Conservation (phyloP, 768 basidiomycete genomes). For the Hygrocybe coccinea region DNA sequence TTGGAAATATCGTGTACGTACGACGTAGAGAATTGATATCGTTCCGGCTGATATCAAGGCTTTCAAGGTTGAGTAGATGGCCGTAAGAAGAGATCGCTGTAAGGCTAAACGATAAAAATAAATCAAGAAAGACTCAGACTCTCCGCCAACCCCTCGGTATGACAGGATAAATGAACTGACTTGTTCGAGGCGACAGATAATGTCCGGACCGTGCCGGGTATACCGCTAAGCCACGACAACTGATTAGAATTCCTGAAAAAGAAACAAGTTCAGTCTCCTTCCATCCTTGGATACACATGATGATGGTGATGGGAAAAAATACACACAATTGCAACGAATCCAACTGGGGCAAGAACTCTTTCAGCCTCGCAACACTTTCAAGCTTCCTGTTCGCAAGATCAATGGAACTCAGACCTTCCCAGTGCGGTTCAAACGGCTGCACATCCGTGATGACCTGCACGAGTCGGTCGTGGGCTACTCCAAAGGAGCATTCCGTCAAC, state of each 20-base stretch:
- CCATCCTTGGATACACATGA: conserved; percentile 1
- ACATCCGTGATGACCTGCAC: conserved; percentile 92
- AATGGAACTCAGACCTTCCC: conserved; percentile 75
- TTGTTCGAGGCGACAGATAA: conserved; percentile 72
- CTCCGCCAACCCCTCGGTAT: background rate
- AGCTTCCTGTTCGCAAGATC: conserved; percentile 69
- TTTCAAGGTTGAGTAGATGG: conserved; percentile 81
- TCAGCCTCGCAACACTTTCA: conserved; percentile 75
- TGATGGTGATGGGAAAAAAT: too few relatives aligned
- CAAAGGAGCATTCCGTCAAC: conserved; percentile 96
- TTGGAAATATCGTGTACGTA: conserved; percentile 40
- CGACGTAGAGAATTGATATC: conserved; percentile 82
- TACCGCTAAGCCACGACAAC: conserved; percentile 74
- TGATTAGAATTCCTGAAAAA: conserved; percentile 61
- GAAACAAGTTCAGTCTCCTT: background rate
- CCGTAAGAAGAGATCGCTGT: conserved; percentile 83
- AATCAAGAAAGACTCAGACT: background rate
- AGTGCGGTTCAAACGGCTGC: conserved; percentile 90
- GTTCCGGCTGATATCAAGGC: conserved; percentile 87
- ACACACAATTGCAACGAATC: conserved; percentile 75
- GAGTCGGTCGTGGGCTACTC: conserved; percentile 84
- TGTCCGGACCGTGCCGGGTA: conserved; percentile 67
- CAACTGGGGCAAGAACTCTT: conserved; percentile 85
- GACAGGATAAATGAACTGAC: conserved; percentile 37
- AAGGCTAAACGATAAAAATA: conserved; percentile 43